Percentiles rank a stretch among this genome's conserved stretches.
phyloP scores from a whole-genome alignment of 2,329 filamentous ascomycete genomes.

The Hypoxylon sp. region DNA sequence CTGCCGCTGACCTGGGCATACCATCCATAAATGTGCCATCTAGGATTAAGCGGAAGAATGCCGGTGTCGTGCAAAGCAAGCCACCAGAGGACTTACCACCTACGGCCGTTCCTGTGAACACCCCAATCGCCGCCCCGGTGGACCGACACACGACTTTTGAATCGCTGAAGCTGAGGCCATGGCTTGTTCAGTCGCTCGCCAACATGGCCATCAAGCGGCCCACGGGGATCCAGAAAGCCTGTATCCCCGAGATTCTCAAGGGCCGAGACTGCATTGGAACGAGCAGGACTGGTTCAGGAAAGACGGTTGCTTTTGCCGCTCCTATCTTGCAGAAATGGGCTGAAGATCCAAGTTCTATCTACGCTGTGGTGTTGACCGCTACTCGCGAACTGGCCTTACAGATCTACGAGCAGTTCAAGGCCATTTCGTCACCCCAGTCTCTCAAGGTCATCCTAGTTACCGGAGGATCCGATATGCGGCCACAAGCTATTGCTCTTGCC shows the following conservation, averaged over 20 bases:
- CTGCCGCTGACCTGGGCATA: constrained; percentile 54
- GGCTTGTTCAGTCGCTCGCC: constrained; percentile 85
- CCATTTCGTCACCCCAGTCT: constrained; percentile 87
- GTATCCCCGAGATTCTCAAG: constrained; percentile 91
- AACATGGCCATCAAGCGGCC: constrained; percentile 86
- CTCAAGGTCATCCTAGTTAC: constrained; percentile 92
- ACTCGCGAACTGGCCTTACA: constrained; percentile 94
- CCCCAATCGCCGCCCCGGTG: constrained; percentile 61
- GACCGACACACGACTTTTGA: constrained; percentile 72
- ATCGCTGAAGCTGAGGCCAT: constrained; percentile 80
- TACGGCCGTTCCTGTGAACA: constrained; percentile 36
- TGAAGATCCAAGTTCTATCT: constrained; percentile 91
- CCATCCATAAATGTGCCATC: constrained; percentile 65
- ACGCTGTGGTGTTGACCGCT: constrained; percentile 88
- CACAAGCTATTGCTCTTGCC: constrained; percentile 86
- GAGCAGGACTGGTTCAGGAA: constrained; percentile 94
- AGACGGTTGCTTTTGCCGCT: constrained; percentile 95
- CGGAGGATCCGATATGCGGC: constrained; percentile 91
- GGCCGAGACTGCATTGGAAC: constrained; percentile 96
- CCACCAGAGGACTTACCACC: constrained; percentile 33
- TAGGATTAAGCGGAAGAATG: constrained; percentile 60
- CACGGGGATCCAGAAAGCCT: constrained; percentile 91
- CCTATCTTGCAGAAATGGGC: constrained; percentile 96
- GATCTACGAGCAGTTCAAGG: constrained; percentile 96
- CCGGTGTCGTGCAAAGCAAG: constrained; percentile 30